Evolutionary conservation across 139 green algal species (phyloP), one percentile per base, ranked within the genome.

Genomic region (Spirogloea muscicola): DNA sequence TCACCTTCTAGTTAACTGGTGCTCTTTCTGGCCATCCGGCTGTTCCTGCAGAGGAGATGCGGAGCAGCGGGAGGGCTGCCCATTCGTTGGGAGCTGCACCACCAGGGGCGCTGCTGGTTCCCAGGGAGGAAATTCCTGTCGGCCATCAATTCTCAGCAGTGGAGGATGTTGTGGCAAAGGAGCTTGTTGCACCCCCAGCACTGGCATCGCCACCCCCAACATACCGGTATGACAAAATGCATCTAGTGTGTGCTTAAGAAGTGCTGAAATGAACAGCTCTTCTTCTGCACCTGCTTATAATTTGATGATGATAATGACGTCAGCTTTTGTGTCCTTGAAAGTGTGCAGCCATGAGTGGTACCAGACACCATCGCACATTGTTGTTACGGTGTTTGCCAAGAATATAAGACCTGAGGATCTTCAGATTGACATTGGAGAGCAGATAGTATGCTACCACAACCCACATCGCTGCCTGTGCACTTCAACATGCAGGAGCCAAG

Each of bases 271-370:
- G n/a, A n/a, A n/a, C n/a, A n/a, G n/a, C n/a, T n/a, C n/a, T 60
- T 29, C 49, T 5, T 60, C 49, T 60, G 49, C 49, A 37, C 10
- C 49, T 0, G 27, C 49, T 3, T 6, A 5, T 7, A 3, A 27
- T 29, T 60, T 29, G 31, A 29, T 29, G 13, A 6, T 29, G 31
- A 29, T 60, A 7, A 2, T 29, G 38, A 13, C 59, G 34, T 18
- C 38, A 52, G 38, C 59, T 10, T 25, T 18, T 58, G 6, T 69
- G 29, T 58, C 21, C 6, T 18, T 55, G 7, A 5, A 69, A 13
- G 58, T 44, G n/a, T 29, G 13, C 71, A 79, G 71, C n/a, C 71
- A 76, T 29, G 72, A 80, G 72, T 80, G 34, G 18, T 80, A 80
- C 29, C 72, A 80, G 64, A 57, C 72, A 40, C 18, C 29, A 2